phyloP scores from a whole-genome alignment of 2,329 filamentous ascomycete species.

The Diplodia mutila region DNA sequence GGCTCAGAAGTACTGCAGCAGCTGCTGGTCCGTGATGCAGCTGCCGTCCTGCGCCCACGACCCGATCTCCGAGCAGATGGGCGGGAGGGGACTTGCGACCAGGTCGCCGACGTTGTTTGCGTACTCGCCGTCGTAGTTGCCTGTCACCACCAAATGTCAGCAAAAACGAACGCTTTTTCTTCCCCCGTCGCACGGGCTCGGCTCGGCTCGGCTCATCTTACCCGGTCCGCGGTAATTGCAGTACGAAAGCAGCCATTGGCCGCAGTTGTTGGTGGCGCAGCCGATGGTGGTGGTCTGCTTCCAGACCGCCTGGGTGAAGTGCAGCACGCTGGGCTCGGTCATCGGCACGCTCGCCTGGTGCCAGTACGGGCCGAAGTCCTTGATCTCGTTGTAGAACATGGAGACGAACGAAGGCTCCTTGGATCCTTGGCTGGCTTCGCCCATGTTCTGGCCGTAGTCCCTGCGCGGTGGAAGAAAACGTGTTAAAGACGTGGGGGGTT shows the following conservation, averaged over 20 bases:
- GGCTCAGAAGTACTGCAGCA: constrained; percentile 8
- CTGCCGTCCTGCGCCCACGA: background rate
- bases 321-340: constrained; percentile 35
- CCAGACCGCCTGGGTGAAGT: constrained; percentile 45
- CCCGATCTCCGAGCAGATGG: constrained; percentile 18
- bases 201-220: constrained; percentile 49
- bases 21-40: constrained; percentile 10
- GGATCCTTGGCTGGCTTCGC: constrained; percentile 71
- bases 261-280: constrained; percentile 35
- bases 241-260: constrained; percentile 62
- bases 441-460: constrained; percentile 86
- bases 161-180: too few relatives aligned
- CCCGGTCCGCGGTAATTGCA: constrained; percentile 84
- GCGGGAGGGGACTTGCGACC: constrained; percentile 2
- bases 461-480: constrained; percentile 44
- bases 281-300: constrained; percentile 44
- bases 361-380: constrained; percentile 31
- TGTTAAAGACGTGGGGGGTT: background rate
- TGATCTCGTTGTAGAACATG: constrained; percentile 34
- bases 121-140: constrained; percentile 61
- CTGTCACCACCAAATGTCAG: constrained; percentile 55
- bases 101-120: constrained; percentile 51
- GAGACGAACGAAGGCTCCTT: constrained; percentile 55
- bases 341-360: constrained; percentile 17
- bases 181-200: too few relatives aligned